These are phyloP conservation scores for Xylariaceae sp. DNA, from an alignment of 2,329 filamentous ascomycete genomes.

Conservation along the genomic window DNA sequence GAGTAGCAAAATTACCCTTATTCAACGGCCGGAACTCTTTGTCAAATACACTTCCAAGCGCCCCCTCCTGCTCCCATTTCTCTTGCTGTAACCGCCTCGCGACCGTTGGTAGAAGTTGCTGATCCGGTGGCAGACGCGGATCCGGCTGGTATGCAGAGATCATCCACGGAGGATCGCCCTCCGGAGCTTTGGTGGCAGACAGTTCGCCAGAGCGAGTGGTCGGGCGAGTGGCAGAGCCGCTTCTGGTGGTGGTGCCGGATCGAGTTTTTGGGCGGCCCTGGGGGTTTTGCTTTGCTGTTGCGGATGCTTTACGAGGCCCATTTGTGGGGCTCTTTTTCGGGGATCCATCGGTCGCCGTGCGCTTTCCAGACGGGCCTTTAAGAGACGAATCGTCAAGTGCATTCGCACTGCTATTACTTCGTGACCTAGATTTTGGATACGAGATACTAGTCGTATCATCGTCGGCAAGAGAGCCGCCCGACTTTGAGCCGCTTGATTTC, in stretches of 20 bases:
- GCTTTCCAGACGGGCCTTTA: conserved; percentile 33
- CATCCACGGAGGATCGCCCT: conserved; percentile 95
- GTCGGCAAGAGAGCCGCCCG: conserved; percentile 45
- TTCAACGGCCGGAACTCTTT: conserved; percentile 81
- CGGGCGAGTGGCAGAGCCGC: conserved; percentile 50
- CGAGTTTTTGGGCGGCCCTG: conserved; percentile 57
- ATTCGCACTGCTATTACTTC: conserved; percentile 60
- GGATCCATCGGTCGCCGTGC: conserved; percentile 45
- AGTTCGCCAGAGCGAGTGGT: conserved; percentile 57
- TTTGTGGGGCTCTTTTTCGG: conserved; percentile 45
- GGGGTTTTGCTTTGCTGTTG: conserved; percentile 37
- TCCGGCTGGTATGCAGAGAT: conserved; percentile 93
- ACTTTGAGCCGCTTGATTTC: conserved; percentile 48
- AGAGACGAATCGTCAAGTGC: conserved; percentile 44
- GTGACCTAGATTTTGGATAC: conserved; percentile 57
- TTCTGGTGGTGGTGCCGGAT: conserved; percentile 47
- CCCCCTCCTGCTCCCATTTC: conserved; percentile 89
- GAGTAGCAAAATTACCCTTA: conserved; percentile 50
- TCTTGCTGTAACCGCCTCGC: conserved; percentile 88
- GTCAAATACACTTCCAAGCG: conserved; percentile 79
- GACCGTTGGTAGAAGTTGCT: conserved; percentile 92
- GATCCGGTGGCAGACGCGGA: conserved; percentile 84
- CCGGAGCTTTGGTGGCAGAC: conserved; percentile 57
- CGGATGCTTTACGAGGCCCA: conserved; percentile 42
- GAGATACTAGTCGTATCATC: conserved; percentile 53